Evolutionary conservation across 805 yeast species (phyloP), one percentile per base, ranked within the genome.

Genomic region (Isabelozyma heimii): DNA sequence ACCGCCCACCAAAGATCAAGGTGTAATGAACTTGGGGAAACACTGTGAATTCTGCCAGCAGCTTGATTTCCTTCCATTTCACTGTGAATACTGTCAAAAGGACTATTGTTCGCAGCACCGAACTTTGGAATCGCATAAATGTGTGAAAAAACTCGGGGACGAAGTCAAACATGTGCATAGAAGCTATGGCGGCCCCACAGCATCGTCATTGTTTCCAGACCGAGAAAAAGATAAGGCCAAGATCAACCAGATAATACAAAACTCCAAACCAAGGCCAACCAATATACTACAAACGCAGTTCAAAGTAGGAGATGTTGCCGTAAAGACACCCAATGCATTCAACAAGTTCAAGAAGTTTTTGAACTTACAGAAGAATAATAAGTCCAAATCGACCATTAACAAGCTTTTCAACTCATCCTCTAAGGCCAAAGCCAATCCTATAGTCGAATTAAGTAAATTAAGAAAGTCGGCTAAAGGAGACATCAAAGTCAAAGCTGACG

Each of bases 51-150:
- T 73, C 14, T 83, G 88, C 59, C 67, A 74, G 42, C 71, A 69
- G 51, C 65, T 82, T 6, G 88, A 83, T 59, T 83, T 83, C 53
- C 65, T 83, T 27, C 88, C 88, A 14, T 83, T 74, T 58, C 62
- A 62, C 14, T 83, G 88, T 59, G 77, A 75, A 40, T 72, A 69
- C 45, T 79, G 84, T 57, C 58, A 71, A 9, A 54, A 59, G 20
- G 63, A 72, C 2, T 83, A 61, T 55, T 83, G 88, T 57, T 68
- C 76, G 8, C 73, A 75, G 40, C 88, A 83, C 57, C 57, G 84
- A 41, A 57, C 60, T 13, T 49, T 61, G 33, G 71, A 62, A 2
- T 58, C 55, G 38, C 76, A 68, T 51, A 56, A 64, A 15, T 73
- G 79, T 54, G 51, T 58, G 10, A 62, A 62, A 44, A 47, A 55